Evolutionary conservation across 371 early-diverging fungal genomes (phyloP).

Genomic region (Gilbertella persicaria): DNA sequence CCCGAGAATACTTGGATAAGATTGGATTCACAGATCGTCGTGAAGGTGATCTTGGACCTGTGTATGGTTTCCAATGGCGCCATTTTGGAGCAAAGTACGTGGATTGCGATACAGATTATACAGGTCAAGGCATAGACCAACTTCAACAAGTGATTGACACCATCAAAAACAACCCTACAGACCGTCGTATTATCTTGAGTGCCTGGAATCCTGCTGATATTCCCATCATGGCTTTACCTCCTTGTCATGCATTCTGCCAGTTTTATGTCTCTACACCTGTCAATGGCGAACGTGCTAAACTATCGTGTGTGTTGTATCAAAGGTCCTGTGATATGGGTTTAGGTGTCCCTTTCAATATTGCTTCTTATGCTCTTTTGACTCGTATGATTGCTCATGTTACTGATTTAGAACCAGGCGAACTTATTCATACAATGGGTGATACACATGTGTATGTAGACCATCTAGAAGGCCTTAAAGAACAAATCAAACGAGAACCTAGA

Average conservation of each 20-base stretch:
- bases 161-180: slow-evolving; percentile 83
- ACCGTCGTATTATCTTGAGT: slow-evolving; percentile 91
- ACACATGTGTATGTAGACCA: slow-evolving; percentile 98
- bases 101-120: slow-evolving; percentile 89
- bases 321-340: slow-evolving; percentile 99
- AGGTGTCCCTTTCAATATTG: slow-evolving; percentile 99
- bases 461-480: slow-evolving; percentile 84
- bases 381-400: slow-evolving; percentile 94
- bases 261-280: slow-evolving; percentile 81
- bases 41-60: slow-evolving; percentile 98
- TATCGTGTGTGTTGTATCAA: slow-evolving; percentile 98
- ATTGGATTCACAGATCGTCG: slow-evolving; percentile 79
- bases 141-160: slow-evolving; percentile 88
- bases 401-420: slow-evolving; percentile 85
- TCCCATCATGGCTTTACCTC: slow-evolving; percentile 90
- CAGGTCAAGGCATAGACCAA: slow-evolving; percentile 96
- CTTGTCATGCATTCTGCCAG: slow-evolving; percentile 96
- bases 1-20: slow-evolving; percentile 89
- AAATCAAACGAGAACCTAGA: slow-evolving; percentile 82
- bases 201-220: slow-evolving; percentile 99
- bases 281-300: slow-evolving; percentile 44
- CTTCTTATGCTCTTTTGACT: slow-evolving; percentile 95
- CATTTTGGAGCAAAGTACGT: slow-evolving; percentile 98
- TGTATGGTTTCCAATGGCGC: slow-evolving; percentile 99
- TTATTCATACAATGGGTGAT: slow-evolving; percentile 97